Evolutionary conservation across 768 basidiomycete species (phyloP).

Genomic region (Leccinum uliginosum): DNA sequence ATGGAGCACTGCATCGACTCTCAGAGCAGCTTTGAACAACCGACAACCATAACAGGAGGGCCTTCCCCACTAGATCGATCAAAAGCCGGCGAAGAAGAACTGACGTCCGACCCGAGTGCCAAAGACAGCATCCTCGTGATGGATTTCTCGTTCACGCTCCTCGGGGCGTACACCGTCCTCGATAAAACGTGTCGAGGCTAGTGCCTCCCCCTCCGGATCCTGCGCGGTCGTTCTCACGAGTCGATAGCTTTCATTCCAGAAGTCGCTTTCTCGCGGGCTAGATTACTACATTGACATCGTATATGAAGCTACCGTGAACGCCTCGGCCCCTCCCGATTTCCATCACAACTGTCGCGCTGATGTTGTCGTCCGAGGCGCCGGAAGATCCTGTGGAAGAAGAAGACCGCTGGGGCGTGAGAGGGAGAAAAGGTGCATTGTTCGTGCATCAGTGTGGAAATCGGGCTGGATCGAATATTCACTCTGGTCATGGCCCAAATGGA

Average conservation of each 20-base stretch:
- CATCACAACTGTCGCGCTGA: slow-evolving; percentile 44
- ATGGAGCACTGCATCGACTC: no score
- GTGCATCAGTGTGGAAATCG: slow-evolving; percentile 90
- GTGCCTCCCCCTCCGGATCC: not conserved
- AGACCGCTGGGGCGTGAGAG: slow-evolving; percentile 66
- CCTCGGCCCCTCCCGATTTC: slow-evolving; percentile 88
- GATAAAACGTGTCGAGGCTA: slow-evolving; percentile 50
- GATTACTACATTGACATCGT: slow-evolving; percentile 99
- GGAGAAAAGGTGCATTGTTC: slow-evolving; percentile 72
- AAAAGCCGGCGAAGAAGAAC: slow-evolving; percentile 50
- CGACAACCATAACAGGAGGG: no score
- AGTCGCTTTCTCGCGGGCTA: slow-evolving; percentile 91
- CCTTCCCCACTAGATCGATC: no score
- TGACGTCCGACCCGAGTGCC: slow-evolving; percentile 26
- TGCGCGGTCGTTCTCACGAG: not conserved
- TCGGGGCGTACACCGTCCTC: slow-evolving; percentile 73
- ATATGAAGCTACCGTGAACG: slow-evolving; percentile 92
- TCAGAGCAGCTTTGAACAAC: no score
- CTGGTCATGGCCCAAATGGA: slow-evolving; percentile 86
- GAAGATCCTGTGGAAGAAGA: slow-evolving; percentile 62
- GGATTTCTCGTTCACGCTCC: no score
- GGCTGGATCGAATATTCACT: slow-evolving; percentile 90
- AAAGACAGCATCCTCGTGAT: no score
- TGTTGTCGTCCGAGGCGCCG: slow-evolving; percentile 23
- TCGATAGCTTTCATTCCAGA: slow-evolving; percentile 84